phyloP scores from a whole-genome alignment of 176 grass and related monocot genomes.

The Panicum miliaceum region DNA sequence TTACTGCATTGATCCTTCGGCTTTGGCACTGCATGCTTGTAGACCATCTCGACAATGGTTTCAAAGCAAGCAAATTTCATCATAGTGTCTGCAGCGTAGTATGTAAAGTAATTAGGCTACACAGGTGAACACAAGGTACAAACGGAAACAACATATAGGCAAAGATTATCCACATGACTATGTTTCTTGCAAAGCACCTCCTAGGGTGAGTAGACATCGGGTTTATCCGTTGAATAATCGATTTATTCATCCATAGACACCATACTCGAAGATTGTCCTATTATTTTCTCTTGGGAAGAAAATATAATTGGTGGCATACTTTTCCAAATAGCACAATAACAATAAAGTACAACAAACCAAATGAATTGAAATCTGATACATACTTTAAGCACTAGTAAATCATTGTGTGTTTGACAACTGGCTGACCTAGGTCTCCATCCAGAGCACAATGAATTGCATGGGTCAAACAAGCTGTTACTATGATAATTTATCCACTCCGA shows the following conservation, averaged over 20 bases:
- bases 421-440: background rate
- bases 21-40: constrained; percentile 76
- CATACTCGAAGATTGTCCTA: background rate
- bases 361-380: background rate
- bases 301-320: background rate
- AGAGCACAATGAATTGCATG: background rate
- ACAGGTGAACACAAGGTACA: background rate
- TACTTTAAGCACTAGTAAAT: background rate
- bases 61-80: constrained; percentile 96
- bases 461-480: background rate
- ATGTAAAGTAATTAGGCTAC: background rate
- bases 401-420: background rate
- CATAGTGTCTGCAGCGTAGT: constrained; percentile 74
- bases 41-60: constrained; percentile 78
- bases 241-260: constrained; percentile 31
- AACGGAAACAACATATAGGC: background rate
- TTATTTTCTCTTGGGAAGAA: background rate
- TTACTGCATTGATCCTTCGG: constrained; percentile 93
- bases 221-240: constrained; percentile 14
- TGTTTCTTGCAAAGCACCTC: background rate
- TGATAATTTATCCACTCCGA: background rate
- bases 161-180: background rate
- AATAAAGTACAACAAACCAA: background rate
- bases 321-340: background rate
- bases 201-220: too few species aligned